Evolutionary conservation across 192 early-diverging fungal species (phyloP).

Genomic region (Mortierella antarctica): DNA sequence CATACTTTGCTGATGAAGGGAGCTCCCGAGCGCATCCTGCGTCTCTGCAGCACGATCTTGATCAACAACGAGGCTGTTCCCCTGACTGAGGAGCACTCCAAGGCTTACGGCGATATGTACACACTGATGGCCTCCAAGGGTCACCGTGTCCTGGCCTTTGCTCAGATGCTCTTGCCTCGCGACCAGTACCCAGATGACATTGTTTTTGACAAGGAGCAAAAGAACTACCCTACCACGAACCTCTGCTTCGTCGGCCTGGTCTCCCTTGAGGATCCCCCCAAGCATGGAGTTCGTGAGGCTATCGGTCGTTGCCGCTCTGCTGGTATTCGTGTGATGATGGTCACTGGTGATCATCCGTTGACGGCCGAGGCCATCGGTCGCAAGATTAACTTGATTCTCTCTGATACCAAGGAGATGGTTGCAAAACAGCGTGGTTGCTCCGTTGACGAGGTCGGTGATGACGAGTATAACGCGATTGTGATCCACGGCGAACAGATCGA

Average conservation of each 20-base stretch:
- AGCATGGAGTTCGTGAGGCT: slow-evolving; percentile 98
- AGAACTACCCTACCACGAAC: slow-evolving; percentile 75
- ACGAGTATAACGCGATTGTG: slow-evolving; percentile 90
- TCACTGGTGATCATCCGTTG: slow-evolving; percentile 97
- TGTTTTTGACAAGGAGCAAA: slow-evolving; percentile 79
- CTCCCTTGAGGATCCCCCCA: slow-evolving; percentile 96
- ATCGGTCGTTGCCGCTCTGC: slow-evolving; percentile 93
- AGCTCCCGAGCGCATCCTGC: slow-evolving; percentile 93
- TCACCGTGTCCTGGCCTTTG: slow-evolving; percentile 95
- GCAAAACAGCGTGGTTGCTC: slow-evolving; percentile 74
- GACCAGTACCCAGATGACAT: slow-evolving; percentile 76
- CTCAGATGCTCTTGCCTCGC: slow-evolving; percentile 77
- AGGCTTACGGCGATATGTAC: slow-evolving; percentile 80
- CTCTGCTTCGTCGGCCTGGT: slow-evolving; percentile 87
- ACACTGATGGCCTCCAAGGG: slow-evolving; percentile 91
- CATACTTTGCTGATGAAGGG: slow-evolving; percentile 93
- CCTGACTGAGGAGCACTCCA: slow-evolving; percentile 74
- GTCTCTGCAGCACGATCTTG: slow-evolving; percentile 83
- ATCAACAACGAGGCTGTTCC: slow-evolving; percentile 63
- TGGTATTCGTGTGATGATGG: slow-evolving; percentile 98
- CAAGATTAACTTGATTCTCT: slow-evolving; percentile 94
- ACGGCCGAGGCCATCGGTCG: slow-evolving; percentile 97
- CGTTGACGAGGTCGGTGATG: slow-evolving; percentile 73
- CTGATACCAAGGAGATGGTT: slow-evolving; percentile 85
- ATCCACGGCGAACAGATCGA: slow-evolving; percentile 94